Evolutionary conservation across 345 rosid species (phyloP).

Genomic region (sweet orange (Citrus sinensis)): DNA sequence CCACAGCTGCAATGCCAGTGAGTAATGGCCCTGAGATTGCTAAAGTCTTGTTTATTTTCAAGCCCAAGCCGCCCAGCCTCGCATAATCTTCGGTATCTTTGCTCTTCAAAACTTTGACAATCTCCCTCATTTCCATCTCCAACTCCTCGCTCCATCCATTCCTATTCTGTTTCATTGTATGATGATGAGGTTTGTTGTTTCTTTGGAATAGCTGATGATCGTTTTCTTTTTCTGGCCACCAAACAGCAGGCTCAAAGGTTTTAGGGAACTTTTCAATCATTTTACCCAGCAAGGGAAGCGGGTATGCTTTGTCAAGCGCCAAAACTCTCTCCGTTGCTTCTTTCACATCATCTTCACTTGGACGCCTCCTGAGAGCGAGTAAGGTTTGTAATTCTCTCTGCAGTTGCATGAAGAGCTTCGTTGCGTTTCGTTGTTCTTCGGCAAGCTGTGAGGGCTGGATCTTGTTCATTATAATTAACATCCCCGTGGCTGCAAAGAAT

Average conservation of each 20-base stretch:
- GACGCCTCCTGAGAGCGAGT: slow-evolving; percentile 7
- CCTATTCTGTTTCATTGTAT: neutral
- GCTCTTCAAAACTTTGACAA: slow-evolving; percentile 24
- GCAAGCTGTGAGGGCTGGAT: slow-evolving; percentile 59
- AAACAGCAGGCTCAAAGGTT: slow-evolving; percentile 22
- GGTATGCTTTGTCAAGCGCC: slow-evolving; percentile 30
- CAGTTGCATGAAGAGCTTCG: slow-evolving; percentile 39
- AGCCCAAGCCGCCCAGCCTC: too few species aligned
- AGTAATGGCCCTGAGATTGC: slow-evolving; percentile 47
- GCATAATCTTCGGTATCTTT: slow-evolving; percentile 46
- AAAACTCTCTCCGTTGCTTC: slow-evolving; percentile 21
- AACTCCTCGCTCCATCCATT: slow-evolving; percentile 39
- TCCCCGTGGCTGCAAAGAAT: slow-evolving; percentile 40
- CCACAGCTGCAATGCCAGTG: slow-evolving; percentile 34
- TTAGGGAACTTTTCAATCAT: slow-evolving; percentile 33
- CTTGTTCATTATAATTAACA: slow-evolving; percentile 46
- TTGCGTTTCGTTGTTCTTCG: slow-evolving; percentile 53
- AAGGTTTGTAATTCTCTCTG: slow-evolving; percentile 19
- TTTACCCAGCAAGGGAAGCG: slow-evolving; percentile 28
- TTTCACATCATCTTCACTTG: slow-evolving; percentile 13
- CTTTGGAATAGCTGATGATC: neutral
- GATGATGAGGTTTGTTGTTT: neutral
- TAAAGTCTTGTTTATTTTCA: slow-evolving; percentile 41
- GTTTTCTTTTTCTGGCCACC: slow-evolving; percentile 22
- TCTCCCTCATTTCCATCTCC: slow-evolving; percentile 39